Percentiles rank a stretch among this genome's conserved stretches.
Evolutionary conservation across 2,329 filamentous ascomycete genomes (phyloP).

Genomic region (Exophiala viscosa): DNA sequence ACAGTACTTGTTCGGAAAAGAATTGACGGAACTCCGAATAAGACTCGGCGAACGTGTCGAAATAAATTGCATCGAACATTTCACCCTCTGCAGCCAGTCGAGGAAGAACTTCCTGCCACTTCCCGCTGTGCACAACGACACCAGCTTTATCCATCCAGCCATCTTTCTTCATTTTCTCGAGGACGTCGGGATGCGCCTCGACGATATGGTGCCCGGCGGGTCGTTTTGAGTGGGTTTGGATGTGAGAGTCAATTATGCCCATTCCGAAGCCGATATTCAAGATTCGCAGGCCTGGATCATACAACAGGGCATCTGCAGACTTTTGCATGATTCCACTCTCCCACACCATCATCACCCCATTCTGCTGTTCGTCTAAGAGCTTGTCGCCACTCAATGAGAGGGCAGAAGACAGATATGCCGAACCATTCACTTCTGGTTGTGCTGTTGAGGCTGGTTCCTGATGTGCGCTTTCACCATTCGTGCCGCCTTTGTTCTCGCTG

Average conservation of each 20-base stretch:
- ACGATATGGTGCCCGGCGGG: slow-evolving; percentile 76
- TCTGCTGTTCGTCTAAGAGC: slow-evolving; percentile 69
- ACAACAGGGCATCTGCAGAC: slow-evolving; percentile 65
- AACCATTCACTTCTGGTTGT: slow-evolving; percentile 19
- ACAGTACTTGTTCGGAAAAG: slow-evolving; percentile 82
- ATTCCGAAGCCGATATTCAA: slow-evolving; percentile 89
- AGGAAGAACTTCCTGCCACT: slow-evolving; percentile 78
- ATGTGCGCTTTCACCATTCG: slow-evolving; percentile 17
- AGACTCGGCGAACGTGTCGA: slow-evolving; percentile 95
- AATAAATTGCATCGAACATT: slow-evolving; percentile 85
- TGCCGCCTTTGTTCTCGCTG: slow-evolving; percentile 24
- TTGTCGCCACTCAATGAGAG: slow-evolving; percentile 63
- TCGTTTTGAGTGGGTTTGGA: slow-evolving; percentile 56
- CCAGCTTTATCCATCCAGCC: slow-evolving; percentile 64
- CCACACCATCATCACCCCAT: slow-evolving; percentile 94
- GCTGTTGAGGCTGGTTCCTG: slow-evolving; percentile 29
- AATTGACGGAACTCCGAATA: slow-evolving; percentile 81
- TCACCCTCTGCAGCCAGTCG: slow-evolving; percentile 64
- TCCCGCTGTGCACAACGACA: slow-evolving; percentile 62
- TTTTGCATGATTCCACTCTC: slow-evolving; percentile 80
- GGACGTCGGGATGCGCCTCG: slow-evolving; percentile 76
- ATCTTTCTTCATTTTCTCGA: slow-evolving; percentile 62
- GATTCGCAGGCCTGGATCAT: slow-evolving; percentile 61
- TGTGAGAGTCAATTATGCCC: slow-evolving; percentile 79
- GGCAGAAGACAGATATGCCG: slow-evolving; percentile 60